A percentile compares a stretch with the other conserved stretches of the same genome.
These are phyloP conservation scores for Cercis canadensis DNA, from an alignment of 306 rosid genomes.

Conservation along the genomic window DNA sequence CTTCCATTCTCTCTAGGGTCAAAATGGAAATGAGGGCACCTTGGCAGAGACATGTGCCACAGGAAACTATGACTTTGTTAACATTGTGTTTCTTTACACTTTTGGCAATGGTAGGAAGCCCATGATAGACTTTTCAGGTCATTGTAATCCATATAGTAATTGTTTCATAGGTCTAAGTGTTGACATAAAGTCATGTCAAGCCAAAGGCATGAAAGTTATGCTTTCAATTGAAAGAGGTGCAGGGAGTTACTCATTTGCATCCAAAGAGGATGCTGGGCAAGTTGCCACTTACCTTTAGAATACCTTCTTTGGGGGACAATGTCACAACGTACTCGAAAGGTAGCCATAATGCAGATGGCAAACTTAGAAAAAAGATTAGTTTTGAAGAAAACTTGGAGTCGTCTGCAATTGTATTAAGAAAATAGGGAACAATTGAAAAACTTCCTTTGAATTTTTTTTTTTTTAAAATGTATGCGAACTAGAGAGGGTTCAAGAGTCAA, in stretches of 20 bases:
- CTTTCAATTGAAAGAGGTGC: constrained; percentile 66
- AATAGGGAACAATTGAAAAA: too few relatives aligned
- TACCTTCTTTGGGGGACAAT: constrained; percentile 60
- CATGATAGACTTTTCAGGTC: constrained; percentile 31
- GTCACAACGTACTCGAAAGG: too few relatives aligned
- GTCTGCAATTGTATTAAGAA: too few relatives aligned
- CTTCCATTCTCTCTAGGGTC: too few relatives aligned
- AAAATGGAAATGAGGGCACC: constrained; percentile 40
- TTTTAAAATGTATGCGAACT: too few relatives aligned
- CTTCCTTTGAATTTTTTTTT: too few relatives aligned
- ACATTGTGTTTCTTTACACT: constrained; percentile 30
- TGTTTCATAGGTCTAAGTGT: constrained; percentile 5
- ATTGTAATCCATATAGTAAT: constrained; percentile 33
- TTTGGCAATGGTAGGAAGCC: constrained; percentile 30
- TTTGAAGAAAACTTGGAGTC: too few relatives aligned
- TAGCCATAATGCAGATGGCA: too few relatives aligned
- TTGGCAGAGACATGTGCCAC: constrained; percentile 34
- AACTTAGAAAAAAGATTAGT: too few relatives aligned
- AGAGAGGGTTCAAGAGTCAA: too few relatives aligned
- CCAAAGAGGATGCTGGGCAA: constrained; percentile 51
- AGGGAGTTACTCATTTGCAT: constrained; percentile 58
- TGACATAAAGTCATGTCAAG: constrained; percentile 14
- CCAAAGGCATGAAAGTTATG: constrained; percentile 47
- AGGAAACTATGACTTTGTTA: constrained; percentile 40
- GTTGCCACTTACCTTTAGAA: constrained; percentile 66